Conservation (phyloP, 192 early-diverging fungal species). For the Coemansia sp. region DNA sequence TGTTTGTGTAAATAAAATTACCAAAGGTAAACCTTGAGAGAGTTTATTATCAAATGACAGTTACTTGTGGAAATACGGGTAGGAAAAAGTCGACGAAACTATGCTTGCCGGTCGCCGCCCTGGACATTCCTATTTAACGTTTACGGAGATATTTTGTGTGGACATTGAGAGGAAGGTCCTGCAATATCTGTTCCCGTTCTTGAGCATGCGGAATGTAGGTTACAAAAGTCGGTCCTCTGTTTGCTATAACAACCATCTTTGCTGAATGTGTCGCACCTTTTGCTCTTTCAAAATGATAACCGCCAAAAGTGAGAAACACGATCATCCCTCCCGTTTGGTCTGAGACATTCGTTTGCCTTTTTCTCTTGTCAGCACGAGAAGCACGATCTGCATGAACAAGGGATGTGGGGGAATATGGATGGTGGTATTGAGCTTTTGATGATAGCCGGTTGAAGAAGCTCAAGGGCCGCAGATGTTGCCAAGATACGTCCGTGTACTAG, state of each 20-base stretch:
- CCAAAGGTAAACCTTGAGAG: neutral
- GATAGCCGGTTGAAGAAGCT: neutral
- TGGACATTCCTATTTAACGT: neutral
- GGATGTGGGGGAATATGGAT: too few species aligned
- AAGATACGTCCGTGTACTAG: neutral
- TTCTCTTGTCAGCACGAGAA: neutral
- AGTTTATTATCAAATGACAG: neutral
- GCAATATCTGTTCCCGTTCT: neutral
- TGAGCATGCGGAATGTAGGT: too few species aligned
- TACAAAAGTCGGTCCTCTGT: too few species aligned
- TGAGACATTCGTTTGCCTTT: neutral
- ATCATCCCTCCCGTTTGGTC: neutral
- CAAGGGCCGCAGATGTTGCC: neutral
- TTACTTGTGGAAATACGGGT: neutral
- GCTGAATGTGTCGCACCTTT: neutral
- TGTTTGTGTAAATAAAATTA: neutral
- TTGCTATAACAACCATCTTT: too few species aligned
- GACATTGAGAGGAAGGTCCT: too few species aligned
- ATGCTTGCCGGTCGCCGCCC: neutral
- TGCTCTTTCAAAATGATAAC: neutral
- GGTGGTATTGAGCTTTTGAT: too few species aligned
- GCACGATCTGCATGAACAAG: neutral
- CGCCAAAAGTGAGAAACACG: neutral
- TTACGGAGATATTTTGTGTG: neutral
- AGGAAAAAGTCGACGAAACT: neutral